Evolutionary conservation across 768 basidiomycete species (phyloP), one percentile per base, ranked within the genome.

Genomic region (Leccinum variicolor): DNA sequence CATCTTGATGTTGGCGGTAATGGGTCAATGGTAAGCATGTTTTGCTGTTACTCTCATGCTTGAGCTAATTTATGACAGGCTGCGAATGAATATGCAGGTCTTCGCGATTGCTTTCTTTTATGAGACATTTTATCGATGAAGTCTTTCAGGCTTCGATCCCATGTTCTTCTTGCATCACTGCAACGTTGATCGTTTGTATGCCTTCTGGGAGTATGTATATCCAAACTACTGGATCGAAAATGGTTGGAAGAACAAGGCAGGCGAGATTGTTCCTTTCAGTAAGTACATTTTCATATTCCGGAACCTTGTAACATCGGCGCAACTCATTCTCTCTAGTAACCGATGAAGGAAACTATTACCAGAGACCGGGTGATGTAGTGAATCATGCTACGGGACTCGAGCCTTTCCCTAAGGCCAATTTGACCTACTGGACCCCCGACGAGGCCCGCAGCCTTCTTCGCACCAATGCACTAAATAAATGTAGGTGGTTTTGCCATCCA

Each of bases 171-270:
- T 65, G 26, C 64, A 65, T 36, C 64, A 65, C 17, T 48, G 52
- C 31, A 65, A 63, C 19, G 52, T 65, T 8, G 64, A 65, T 17
- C 64, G 64, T 15, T 17, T 65, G 17, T 63, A 60, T 7, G 64
- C 64, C 5, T 60, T 65, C 29, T 65, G 64, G 64, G 64, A 65
- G 52, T 65, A 66, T 29, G 14, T 66, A 14, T 65, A 65, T 23
- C 56, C 64, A 4, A 2, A 60, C 0, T 63, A 65, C 47, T 66
- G 64, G 64, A 57, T 65, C 0, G 57, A 4, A 21, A 23, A 17
- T 0, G 64, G 64, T 23, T 65, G 64, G 64, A 59, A 55, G 48
- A 33, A 51, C 34, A 9, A 14, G 6, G 4, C 56, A 5, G 61
- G 64, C 19, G 21, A 54, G 1, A 52, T 3, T 5, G 3, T 26